A percentile compares a stretch with the other conserved stretches of the same genome.
Evolutionary conservation across 768 basidiomycete species (phyloP).

Genomic region (Pulveroboletus sp.): DNA sequence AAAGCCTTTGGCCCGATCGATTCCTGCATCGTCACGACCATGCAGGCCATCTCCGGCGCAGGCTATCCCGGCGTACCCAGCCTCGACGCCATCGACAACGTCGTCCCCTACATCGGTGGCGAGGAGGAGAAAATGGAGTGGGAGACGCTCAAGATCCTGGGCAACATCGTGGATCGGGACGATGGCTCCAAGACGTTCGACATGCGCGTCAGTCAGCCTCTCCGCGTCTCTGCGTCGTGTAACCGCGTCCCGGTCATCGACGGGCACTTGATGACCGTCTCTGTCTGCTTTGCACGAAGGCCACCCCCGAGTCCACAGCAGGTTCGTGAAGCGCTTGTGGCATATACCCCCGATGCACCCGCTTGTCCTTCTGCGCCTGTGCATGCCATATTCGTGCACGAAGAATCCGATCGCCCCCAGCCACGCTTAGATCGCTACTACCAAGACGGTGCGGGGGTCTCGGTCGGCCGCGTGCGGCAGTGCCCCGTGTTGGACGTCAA

Average conservation of each 20-base stretch:
- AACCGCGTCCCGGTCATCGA: slow-evolving; percentile 95
- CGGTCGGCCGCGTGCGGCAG: slow-evolving; percentile 85
- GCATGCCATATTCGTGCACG: slow-evolving; percentile 86
- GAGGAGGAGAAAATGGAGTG: slow-evolving; percentile 99
- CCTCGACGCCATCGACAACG: slow-evolving; percentile 92
- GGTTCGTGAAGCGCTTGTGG: slow-evolving; percentile 72
- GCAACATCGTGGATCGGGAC: slow-evolving; percentile 61
- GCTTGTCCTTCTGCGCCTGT: slow-evolving; percentile 80
- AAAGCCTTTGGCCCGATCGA: slow-evolving; percentile 92
- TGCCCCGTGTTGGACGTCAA: slow-evolving; percentile 94
- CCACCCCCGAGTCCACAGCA: slow-evolving; percentile 86
- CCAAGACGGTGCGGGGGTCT: slow-evolving; percentile 88
- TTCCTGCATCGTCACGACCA: slow-evolving; percentile 84
- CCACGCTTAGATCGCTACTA: slow-evolving; percentile 87
- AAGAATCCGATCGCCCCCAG: slow-evolving; percentile 89
- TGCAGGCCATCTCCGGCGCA: slow-evolving; percentile 96
- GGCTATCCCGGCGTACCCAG: slow-evolving; percentile 94
- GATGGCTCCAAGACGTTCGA: slow-evolving; percentile 65
- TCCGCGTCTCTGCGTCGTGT: slow-evolving; percentile 90
- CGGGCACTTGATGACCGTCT: slow-evolving; percentile 89
- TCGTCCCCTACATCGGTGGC: slow-evolving; percentile 89
- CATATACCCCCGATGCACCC: slow-evolving; percentile 74
- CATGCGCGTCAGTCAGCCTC: slow-evolving; percentile 71
- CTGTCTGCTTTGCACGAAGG: slow-evolving; percentile 71
- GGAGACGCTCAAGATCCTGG: slow-evolving; percentile 97